Base-by-base conservation (phyloP, 202 grass and related monocot species). In the Musa balbisiana region DNA sequence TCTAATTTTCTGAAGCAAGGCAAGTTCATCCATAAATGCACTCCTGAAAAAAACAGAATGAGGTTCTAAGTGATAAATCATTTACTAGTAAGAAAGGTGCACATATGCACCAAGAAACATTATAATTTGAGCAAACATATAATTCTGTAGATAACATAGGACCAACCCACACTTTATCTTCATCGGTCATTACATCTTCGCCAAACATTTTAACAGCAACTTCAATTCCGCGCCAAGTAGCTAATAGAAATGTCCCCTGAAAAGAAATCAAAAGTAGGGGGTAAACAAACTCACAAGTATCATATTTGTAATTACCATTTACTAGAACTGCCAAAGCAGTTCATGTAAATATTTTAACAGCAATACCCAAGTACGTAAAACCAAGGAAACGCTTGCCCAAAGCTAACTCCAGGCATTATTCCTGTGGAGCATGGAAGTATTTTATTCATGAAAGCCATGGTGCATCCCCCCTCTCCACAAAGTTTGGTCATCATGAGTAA, bases 111-210 rank as follows among this genome's bases (percentile, higher is more conserved):
- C 27, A 52, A 20, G 20, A 84, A 55, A 50, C 25, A 24, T 49
- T 33, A 55, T 68, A 67, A 82, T 72, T 72, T 19, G 11, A 68
- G 25, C 11, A 75, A 17, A 50, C 25, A 59, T 43, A 16, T 20
- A 80, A 21, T 80, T 0, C 66, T 75, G 14, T 52, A 82, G 54
- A 9, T 62, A 78, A 80, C 78, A 51, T 12, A 72, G 49, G 84
- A 89, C 81, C 75, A 90, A 99, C 95, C 73, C 87, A 98, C 95
- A 98, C 87, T 98, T 92, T 98, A 76, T 90, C 85, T 20, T 92
- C 87, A 11, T 98, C 88, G 62, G 70, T 83, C 73, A 92, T 88
- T 56, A 94, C 67, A 83, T 88, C 91, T 79, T 93, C 94, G 62
- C 89, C 95, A 75, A 98, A 85, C 80, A 87, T 89, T 80, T 99